Evolutionary conservation across 768 basidiomycete species (phyloP).

Genomic region (Ramaria sp.): DNA sequence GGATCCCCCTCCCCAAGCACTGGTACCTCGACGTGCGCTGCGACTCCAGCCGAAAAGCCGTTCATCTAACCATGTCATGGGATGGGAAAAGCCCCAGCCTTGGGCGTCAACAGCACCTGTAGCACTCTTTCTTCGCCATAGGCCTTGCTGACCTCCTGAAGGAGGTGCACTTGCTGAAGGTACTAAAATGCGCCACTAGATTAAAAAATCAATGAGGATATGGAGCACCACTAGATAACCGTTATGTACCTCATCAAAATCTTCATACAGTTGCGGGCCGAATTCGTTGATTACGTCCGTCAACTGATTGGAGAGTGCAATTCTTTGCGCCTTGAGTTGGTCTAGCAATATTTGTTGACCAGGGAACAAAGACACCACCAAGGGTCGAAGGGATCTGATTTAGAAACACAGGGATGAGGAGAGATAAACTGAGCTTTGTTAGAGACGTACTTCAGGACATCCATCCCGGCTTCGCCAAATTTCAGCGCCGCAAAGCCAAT

Average conservation of each 20-base stretch:
- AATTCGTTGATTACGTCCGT: constrained; percentile 78
- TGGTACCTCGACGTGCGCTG: constrained; percentile 68
- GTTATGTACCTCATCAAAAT: constrained; percentile 64
- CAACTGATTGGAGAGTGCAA: constrained; percentile 72
- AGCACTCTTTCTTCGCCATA: constrained; percentile 73
- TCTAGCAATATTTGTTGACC: constrained; percentile 78
- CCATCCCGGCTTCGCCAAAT: constrained; percentile 97
- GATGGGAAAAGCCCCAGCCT: constrained; percentile 76
- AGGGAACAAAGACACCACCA: constrained; percentile 79
- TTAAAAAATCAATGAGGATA: constrained; percentile 3
- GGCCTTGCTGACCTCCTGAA: constrained; percentile 58
- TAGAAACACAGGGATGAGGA: not conserved
- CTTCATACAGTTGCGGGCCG: constrained; percentile 76
- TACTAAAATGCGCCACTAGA: constrained; percentile 65
- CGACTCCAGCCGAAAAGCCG: constrained; percentile 87
- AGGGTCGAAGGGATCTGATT: constrained; percentile 74
- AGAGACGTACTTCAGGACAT: constrained; percentile 80
- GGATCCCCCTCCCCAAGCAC: constrained; percentile 59
- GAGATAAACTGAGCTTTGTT: not conserved
- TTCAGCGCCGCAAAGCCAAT: constrained; percentile 91
- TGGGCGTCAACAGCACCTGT: constrained; percentile 79
- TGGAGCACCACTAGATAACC: constrained; percentile 2
- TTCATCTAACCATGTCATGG: constrained; percentile 94
- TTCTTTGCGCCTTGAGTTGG: constrained; percentile 61
- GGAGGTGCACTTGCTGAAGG: constrained; percentile 82